Evolutionary conservation across 345 rosid species (phyloP), one percentile per base, ranked within the genome.

Genomic region (Rhodamnia rubescens): DNA sequence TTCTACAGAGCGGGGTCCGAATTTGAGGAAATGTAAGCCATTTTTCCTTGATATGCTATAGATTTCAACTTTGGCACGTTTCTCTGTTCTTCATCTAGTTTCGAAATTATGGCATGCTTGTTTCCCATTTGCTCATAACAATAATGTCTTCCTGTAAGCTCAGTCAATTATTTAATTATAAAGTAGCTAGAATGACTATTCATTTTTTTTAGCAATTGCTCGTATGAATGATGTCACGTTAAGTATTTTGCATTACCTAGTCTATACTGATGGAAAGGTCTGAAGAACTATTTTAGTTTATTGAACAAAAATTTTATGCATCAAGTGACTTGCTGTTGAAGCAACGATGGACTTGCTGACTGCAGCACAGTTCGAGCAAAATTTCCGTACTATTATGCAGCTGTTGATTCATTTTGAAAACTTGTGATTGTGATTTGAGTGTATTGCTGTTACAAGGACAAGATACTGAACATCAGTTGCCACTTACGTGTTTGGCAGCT

Each of bases 1-100:
- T 97, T 97, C 92, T 97, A 97, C 74, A 92, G 99, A 90, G 98
- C 99, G 75, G 99, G 99, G 81, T 98, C 99, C 87, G 99, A 96
- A 92, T 98, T 98, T 92, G 99, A 98, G 94, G 99, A 98, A 92
- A 98, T 96, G 99, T 96, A 90, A 93, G 99, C 85, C 74, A 83
- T 74, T 56, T 87, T 85, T 54, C 26, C 51, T 78, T 12, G 24
- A 26, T 82, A 53, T 82, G 58, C 29, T 82, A 82, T 51, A 22
- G 59, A 82, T 53, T 82, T 82, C 24, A 5, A 82, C 58, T 53
- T 50, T 69, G 18, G 26, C 47, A 32, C 13, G 10, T 69, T 40
- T 69, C 80, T 36, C 26, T 69, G 22, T 69, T 69, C 80, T 69
- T 69, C 80, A 32, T 36, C 26, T 69, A 69, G 80, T 69, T 47